phyloP scores from a whole-genome alignment of 73 alveolate genomes.

The Symbiodinium natans region DNA sequence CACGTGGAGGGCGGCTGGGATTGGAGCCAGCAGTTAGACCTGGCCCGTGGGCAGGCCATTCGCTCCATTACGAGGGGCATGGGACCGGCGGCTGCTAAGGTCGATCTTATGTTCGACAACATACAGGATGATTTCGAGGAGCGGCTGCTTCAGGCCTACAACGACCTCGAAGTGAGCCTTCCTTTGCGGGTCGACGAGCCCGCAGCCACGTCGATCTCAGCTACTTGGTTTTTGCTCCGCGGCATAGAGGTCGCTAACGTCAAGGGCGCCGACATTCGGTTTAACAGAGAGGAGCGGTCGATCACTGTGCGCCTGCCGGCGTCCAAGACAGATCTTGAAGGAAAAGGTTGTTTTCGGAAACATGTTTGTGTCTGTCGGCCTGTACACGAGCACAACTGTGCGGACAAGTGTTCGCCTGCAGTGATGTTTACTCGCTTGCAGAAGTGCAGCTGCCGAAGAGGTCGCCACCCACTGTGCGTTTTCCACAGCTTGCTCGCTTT shows the following conservation, averaged over 20 bases:
- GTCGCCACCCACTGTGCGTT: neutral
- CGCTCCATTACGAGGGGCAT: neutral
- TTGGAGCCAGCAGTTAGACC: neutral
- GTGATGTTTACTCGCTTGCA: neutral
- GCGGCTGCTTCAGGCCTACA: neutral
- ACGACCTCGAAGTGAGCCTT: no score
- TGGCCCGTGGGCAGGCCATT: neutral
- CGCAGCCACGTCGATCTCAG: neutral
- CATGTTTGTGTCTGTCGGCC: neutral
- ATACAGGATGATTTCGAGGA: neutral
- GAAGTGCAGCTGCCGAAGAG: neutral
- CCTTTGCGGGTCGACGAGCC: neutral
- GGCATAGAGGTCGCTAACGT: neutral
- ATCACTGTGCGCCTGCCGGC: neutral
- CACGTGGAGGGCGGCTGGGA: neutral
- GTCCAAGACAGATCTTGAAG: neutral
- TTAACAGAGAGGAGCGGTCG: neutral
- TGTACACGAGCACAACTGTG: neutral
- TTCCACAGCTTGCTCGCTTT: neutral
- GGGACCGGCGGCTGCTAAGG: neutral
- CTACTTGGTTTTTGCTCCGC: neutral
- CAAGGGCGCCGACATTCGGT: neutral
- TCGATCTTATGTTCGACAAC: neutral
- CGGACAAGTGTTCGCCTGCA: neutral
- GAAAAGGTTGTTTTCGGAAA: neutral